phyloP scores from a whole-genome alignment of 345 rosid species.

The Populus simonii region DNA sequence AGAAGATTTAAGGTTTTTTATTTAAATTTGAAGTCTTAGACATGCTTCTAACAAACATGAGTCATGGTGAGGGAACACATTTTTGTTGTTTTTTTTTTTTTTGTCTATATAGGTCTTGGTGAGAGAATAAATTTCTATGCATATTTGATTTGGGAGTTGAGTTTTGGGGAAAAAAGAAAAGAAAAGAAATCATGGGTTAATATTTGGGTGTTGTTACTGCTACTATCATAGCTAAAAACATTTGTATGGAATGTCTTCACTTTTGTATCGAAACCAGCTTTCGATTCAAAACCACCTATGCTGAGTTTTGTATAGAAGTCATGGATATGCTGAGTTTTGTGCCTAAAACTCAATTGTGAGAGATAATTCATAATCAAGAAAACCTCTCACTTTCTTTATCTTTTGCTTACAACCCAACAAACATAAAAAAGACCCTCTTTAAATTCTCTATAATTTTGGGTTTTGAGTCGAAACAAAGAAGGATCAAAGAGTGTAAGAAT shows the following conservation, averaged over 20 bases:
- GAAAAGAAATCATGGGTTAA: too few species aligned
- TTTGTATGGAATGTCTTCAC: slow-evolving; percentile 43
- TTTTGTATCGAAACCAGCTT: slow-evolving; percentile 55
- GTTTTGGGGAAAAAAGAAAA: too few species aligned
- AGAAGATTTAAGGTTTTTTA: too few species aligned
- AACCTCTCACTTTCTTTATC: slow-evolving; percentile 1
- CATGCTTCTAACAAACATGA: too few species aligned
- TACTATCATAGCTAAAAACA: slow-evolving; percentile 51
- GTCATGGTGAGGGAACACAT: too few species aligned
- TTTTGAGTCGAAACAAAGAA: neutral
- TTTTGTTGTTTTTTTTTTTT: too few species aligned
- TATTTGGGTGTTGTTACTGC: slow-evolving; percentile 28
- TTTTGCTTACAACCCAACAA: neutral
- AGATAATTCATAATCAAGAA: slow-evolving; percentile 29
- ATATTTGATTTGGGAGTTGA: too few species aligned
- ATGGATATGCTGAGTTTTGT: neutral
- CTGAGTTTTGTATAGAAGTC: too few species aligned
- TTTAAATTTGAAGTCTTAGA: too few species aligned
- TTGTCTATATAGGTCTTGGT: too few species aligned
- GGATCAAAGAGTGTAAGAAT: neutral
- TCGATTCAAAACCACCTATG: slow-evolving; percentile 12
- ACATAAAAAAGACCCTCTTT: neutral
- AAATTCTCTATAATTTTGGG: neutral
- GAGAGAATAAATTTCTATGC: too few species aligned
- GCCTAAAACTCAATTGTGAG: slow-evolving; percentile 33